Percentiles rank a stretch among this genome's conserved stretches.
phyloP scores from a whole-genome alignment of 768 basidiomycete genomes.

The Psilocybe cyanescens region DNA sequence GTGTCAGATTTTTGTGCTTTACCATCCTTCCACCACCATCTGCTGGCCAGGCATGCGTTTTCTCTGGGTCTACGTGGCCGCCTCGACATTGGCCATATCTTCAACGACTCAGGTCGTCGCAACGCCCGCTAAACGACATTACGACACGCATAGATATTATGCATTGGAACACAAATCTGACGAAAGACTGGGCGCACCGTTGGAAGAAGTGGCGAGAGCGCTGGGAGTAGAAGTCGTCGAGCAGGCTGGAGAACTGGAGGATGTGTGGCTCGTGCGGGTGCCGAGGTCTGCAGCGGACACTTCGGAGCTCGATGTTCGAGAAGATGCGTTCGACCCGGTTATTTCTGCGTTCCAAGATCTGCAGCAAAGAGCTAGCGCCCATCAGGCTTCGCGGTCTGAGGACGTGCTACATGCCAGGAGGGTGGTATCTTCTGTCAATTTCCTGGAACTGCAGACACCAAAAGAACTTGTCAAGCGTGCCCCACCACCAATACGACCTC shows the following conservation, averaged over 20 bases:
- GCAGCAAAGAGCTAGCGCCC: conserved; percentile 33
- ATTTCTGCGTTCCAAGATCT: conserved; percentile 52
- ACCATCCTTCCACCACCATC: conserved; percentile 17
- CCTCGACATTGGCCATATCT: conserved; percentile 16
- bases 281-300: conserved; percentile 35
- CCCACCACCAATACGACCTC: conserved; percentile 56
- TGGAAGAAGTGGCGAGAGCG: conserved; percentile 56
- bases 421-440: conserved; percentile 57
- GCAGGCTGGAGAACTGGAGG: conserved; percentile 77
- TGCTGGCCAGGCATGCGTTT: conserved; percentile 28
- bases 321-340: conserved; percentile 47
- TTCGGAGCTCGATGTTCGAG: conserved; percentile 31
- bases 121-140: conserved; percentile 51
- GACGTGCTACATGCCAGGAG: conserved; percentile 40
- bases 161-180: conserved; percentile 64
- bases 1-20: background rate
- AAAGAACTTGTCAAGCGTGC: conserved; percentile 74
- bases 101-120: conserved; percentile 27
- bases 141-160: conserved; percentile 81
- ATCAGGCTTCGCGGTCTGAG: conserved; percentile 43
- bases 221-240: conserved; percentile 88
- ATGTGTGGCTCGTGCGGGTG: conserved; percentile 83
- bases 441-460: conserved; percentile 62
- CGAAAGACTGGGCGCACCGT: conserved; percentile 41
- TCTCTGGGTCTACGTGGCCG: conserved; percentile 25